Evolutionary conservation across 805 yeast genomes (phyloP).

Genomic region (Teunomyces panamensis): DNA sequence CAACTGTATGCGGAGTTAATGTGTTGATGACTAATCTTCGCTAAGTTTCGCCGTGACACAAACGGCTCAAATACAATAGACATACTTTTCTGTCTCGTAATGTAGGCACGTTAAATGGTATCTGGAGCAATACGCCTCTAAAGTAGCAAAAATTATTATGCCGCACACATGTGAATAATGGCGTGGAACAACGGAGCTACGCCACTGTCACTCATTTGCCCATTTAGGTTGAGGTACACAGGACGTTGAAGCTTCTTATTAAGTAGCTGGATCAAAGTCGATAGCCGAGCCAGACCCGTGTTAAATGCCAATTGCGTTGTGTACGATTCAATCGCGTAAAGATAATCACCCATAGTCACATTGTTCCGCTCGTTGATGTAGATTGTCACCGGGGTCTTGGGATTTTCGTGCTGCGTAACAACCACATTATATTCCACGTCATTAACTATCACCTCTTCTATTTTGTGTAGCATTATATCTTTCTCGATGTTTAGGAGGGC

Average conservation of each 20-base stretch:
- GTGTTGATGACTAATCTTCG: neutral
- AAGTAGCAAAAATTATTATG: neutral
- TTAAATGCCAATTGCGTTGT: conserved; percentile 16
- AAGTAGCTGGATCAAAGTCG: conserved; percentile 22
- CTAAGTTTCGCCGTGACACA: neutral
- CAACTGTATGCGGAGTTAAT: neutral
- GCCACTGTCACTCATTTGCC: conserved; percentile 9
- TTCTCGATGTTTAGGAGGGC: neutral
- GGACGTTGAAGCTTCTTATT: conserved; percentile 24
- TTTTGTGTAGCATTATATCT: conserved; percentile 9
- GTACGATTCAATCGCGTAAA: conserved; percentile 27
- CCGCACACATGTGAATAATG: neutral
- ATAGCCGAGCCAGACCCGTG: conserved; percentile 16
- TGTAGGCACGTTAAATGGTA: neutral
- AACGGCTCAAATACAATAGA: neutral
- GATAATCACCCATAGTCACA: conserved; percentile 23
- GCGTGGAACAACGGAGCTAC: conserved; percentile 7
- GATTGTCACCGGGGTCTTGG: conserved; percentile 26
- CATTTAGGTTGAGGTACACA: conserved; percentile 30
- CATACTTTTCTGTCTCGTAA: neutral
- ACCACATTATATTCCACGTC: conserved; percentile 13
- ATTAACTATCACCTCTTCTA: conserved; percentile 6
- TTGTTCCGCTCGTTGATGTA: conserved; percentile 26
- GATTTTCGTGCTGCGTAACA: conserved; percentile 8
- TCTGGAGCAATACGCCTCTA: neutral